Evolutionary conservation across 2,329 filamentous ascomycete species (phyloP).

Genomic region (Venturia aucupariae): DNA sequence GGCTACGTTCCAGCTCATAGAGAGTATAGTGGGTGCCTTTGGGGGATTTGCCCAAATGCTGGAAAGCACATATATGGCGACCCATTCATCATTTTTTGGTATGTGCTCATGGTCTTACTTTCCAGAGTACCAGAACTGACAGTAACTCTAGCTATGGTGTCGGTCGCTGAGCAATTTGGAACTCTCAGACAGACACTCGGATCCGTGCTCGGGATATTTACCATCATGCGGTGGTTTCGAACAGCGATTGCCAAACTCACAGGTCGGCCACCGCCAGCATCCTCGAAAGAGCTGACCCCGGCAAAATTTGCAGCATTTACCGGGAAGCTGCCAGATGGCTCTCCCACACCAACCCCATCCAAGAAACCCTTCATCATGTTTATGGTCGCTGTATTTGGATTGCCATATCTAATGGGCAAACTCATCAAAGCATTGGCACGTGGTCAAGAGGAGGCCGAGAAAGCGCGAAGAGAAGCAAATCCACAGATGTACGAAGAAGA

Average conservation of each 20-base stretch:
- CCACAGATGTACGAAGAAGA: conserved; percentile 36
- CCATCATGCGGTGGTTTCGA: conserved; percentile 86
- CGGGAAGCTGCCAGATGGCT: conserved; percentile 60
- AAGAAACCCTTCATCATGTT: conserved; percentile 97
- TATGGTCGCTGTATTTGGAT: conserved; percentile 82
- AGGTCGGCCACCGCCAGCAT: conserved; percentile 79
- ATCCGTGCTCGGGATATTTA: conserved; percentile 90
- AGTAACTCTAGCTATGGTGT: conserved; percentile 65
- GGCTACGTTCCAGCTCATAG: conserved; percentile 95
- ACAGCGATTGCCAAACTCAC: conserved; percentile 88
- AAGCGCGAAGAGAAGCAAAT: conserved; percentile 45
- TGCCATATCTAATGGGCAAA: conserved; percentile 96
- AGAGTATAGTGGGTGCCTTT: conserved; percentile 93
- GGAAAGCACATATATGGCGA: conserved; percentile 99
- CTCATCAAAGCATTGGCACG: conserved; percentile 78
- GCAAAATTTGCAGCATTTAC: conserved; percentile 86
- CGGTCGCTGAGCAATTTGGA: conserved; percentile 93
- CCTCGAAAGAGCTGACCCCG: conserved; percentile 78
- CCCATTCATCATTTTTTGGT: conserved; percentile 98
- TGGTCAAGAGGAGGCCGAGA: conserved; percentile 75
- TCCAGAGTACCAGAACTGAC: background rate
- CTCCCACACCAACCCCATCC: conserved; percentile 60
- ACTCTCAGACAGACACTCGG: conserved; percentile 89
- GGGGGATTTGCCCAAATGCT: conserved; percentile 98
- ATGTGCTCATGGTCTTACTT: conserved; percentile 19